phyloP scores from a whole-genome alignment of 805 yeast genomes.

The Ascoidea rubescens region DNA sequence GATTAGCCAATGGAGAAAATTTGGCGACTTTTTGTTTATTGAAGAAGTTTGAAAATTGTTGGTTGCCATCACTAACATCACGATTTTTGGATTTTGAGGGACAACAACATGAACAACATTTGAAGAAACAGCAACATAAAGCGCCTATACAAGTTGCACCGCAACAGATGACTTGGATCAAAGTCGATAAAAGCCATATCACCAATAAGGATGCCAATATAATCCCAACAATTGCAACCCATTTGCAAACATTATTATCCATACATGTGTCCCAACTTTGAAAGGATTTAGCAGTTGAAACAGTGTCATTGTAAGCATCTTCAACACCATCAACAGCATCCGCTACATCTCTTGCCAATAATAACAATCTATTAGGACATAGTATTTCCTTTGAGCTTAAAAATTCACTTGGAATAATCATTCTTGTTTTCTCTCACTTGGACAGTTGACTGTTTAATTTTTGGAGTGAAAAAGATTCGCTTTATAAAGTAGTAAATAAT shows the following conservation, averaged over 20 bases:
- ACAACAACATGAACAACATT: conserved; percentile 14
- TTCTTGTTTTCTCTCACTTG: too few relatives aligned
- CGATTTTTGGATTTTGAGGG: neutral
- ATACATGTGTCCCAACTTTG: conserved; percentile 66
- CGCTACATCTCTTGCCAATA: neutral
- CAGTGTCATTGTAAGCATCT: conserved; percentile 1
- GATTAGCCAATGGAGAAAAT: conserved; percentile 8
- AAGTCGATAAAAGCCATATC: conserved; percentile 40
- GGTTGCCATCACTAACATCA: neutral
- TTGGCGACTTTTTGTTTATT: conserved; percentile 1
- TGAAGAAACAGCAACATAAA: conserved; percentile 40
- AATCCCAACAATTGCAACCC: conserved; percentile 63
- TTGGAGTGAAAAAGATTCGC: too few relatives aligned
- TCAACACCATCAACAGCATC: neutral
- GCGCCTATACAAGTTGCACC: conserved; percentile 38
- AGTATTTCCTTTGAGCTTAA: neutral
- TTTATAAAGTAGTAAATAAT: too few relatives aligned
- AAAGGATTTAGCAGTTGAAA: conserved; percentile 31
- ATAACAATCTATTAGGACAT: neutral
- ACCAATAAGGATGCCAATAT: conserved; percentile 38
- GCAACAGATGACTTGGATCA: conserved; percentile 43
- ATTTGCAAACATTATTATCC: conserved; percentile 64
- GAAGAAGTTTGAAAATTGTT: neutral
- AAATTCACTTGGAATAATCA: neutral
- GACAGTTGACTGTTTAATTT: too few relatives aligned